These are phyloP conservation scores for Kitagawia praeruptora DNA, from an alignment of 129 eudicot genomes.

Conservation along the genomic window DNA sequence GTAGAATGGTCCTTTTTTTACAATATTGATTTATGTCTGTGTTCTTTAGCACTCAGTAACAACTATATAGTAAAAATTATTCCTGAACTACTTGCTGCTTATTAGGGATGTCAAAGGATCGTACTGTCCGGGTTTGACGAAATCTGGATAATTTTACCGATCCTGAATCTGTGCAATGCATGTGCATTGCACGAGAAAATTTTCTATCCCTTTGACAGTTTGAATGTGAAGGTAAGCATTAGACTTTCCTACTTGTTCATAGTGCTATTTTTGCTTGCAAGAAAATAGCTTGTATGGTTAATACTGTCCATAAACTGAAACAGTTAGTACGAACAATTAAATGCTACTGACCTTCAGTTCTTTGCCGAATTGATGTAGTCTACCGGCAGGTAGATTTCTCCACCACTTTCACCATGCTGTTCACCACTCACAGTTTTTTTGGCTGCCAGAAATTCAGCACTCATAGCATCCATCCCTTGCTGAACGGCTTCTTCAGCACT, in stretches of 20 bases:
- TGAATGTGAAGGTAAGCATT: neutral
- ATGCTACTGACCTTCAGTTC: constrained; percentile 43
- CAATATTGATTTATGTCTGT: neutral
- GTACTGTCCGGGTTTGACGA: neutral
- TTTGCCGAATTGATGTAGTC: constrained; percentile 52
- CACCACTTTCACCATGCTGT: constrained; percentile 96
- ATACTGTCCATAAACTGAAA: neutral
- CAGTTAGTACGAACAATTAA: neutral
- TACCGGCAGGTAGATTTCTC: constrained; percentile 92
- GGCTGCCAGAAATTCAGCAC: constrained; percentile 86
- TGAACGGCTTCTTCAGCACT: constrained; percentile 92
- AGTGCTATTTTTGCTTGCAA: neutral
- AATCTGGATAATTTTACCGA: neutral
- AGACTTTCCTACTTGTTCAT: neutral
- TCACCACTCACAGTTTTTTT: constrained; percentile 93
- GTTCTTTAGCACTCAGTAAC: neutral
- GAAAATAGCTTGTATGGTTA: neutral
- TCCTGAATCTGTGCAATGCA: neutral
- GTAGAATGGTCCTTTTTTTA: neutral
- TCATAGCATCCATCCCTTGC: constrained; percentile 98
- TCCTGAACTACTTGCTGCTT: neutral
- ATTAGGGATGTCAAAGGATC: neutral
- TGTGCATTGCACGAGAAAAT: neutral
- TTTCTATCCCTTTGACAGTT: neutral
- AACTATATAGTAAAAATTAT: neutral